Conservation (phyloP, 73 alveolate genomes). For the Paramecium bursaria region DNA sequence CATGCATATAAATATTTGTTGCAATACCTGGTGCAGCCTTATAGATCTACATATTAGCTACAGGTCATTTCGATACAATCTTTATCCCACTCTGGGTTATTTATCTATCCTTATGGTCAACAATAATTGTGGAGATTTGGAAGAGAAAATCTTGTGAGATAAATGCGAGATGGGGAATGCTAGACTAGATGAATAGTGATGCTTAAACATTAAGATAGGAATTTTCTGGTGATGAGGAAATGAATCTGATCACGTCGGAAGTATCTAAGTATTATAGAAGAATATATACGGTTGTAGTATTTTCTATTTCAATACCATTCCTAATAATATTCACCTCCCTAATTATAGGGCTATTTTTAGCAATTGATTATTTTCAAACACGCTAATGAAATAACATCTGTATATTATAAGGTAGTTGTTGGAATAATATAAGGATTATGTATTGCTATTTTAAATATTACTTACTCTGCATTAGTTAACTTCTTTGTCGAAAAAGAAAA, state of each 20-base stretch:
- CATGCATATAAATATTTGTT: constrained; percentile 63
- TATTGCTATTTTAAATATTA: constrained; percentile 41
- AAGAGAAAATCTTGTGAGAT: constrained; percentile 68
- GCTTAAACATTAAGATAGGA: constrained; percentile 50
- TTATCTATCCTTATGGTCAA: constrained; percentile 64
- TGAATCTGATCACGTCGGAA: constrained; percentile 45
- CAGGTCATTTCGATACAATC: constrained; percentile 26
- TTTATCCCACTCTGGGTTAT: constrained; percentile 40
- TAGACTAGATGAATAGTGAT: constrained; percentile 59
- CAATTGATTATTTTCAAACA: constrained; percentile 50
- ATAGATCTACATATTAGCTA: constrained; percentile 33
- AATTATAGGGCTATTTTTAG: constrained; percentile 48
- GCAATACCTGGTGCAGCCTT: constrained; percentile 65
- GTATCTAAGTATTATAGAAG: constrained; percentile 39
- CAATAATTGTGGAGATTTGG: constrained; percentile 69
- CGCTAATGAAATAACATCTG: not conserved
- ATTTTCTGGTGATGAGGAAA: constrained; percentile 65
- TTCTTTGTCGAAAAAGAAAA: constrained; percentile 61
- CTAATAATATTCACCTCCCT: constrained; percentile 40
- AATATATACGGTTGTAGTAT: constrained; percentile 30
- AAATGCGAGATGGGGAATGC: constrained; percentile 68
- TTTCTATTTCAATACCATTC: constrained; percentile 55
- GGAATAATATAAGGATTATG: constrained; percentile 57
- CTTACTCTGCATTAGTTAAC: constrained; percentile 50
- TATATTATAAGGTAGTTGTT: constrained; percentile 31